phyloP scores from a whole-genome alignment of 1,284 basidiomycete genomes.

The Ustilago cynodontis region DNA sequence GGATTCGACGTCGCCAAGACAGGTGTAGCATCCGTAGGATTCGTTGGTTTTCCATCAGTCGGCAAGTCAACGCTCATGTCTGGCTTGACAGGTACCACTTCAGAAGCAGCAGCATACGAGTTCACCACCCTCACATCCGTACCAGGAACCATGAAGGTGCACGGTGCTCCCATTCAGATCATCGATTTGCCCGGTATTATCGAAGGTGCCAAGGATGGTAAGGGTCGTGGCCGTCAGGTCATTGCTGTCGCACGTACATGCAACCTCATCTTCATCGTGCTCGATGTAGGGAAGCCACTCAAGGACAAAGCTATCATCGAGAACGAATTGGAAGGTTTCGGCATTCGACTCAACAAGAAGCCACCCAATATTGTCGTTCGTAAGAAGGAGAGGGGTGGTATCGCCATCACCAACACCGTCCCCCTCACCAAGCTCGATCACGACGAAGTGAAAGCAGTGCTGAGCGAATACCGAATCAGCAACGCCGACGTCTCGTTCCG shows the following conservation, averaged over 20 bases:
- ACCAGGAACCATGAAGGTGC: constrained; percentile 91
- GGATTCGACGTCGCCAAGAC: constrained; percentile 95
- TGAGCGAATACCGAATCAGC: constrained; percentile 88
- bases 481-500: constrained; percentile 96
- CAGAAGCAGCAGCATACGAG: constrained; percentile 97
- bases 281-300: constrained; percentile 96
- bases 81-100: constrained; percentile 96
- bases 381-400: constrained; percentile 93
- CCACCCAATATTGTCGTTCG: constrained; percentile 84
- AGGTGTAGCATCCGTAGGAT: constrained; percentile 91
- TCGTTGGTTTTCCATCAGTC: constrained; percentile 71
- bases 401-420: constrained; percentile 73
- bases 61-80: constrained; percentile 92
- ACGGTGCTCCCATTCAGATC: constrained; percentile 84
- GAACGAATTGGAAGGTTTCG: constrained; percentile 93
- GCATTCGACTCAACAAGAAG: constrained; percentile 94
- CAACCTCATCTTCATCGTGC: constrained; percentile 97
- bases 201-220: constrained; percentile 97
- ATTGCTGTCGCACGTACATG: constrained; percentile 95
- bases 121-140: constrained; percentile 85
- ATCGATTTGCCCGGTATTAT: constrained; percentile 88
- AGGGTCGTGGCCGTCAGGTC: constrained; percentile 96
- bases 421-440: constrained; percentile 96
- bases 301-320: constrained; percentile 92
- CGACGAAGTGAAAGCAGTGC: constrained; percentile 95